Conservation (phyloP, 805 yeast species). For the Ogataea wickerhamii region DNA sequence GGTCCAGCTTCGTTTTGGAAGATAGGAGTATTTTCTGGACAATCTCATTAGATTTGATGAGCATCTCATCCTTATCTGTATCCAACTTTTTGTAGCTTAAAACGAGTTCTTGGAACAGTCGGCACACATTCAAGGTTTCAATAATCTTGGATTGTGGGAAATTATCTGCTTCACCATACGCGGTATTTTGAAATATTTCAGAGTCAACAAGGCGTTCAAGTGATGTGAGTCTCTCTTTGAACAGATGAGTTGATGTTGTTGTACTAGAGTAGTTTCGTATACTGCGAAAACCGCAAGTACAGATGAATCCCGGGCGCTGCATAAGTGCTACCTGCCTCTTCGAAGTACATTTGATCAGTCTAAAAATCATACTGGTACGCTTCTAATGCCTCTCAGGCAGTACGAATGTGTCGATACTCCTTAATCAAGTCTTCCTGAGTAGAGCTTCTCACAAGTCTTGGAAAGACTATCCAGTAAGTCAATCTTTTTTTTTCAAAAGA, state of each 20-base stretch:
- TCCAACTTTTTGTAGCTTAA: constrained; percentile 21
- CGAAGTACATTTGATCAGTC: too few species aligned
- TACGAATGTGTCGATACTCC: too few species aligned
- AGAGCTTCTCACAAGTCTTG: too few species aligned
- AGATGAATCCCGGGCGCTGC: too few species aligned
- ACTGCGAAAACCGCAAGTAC: too few species aligned
- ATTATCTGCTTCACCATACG: background rate
- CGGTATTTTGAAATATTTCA: constrained; percentile 2
- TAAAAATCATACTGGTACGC: too few species aligned
- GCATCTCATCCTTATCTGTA: constrained; percentile 17
- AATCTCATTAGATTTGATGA: constrained; percentile 22
- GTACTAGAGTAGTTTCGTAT: background rate
- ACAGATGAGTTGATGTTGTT: constrained; percentile 5
- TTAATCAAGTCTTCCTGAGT: too few species aligned
- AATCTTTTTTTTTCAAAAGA: too few species aligned
- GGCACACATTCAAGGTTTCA: constrained; percentile 19
- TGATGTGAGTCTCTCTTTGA: constrained; percentile 7
- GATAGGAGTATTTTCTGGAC: constrained; percentile 16
- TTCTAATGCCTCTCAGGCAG: too few species aligned
- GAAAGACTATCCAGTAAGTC: too few species aligned
- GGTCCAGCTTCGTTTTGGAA: constrained; percentile 18
- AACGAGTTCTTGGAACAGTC: constrained; percentile 25
- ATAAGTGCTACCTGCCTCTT: too few species aligned
- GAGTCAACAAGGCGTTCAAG: constrained; percentile 9
- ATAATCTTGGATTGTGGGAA: constrained; percentile 10